Evolutionary conservation across 192 early-diverging fungal species (phyloP).

Genomic region (Linnemannia zychae): DNA sequence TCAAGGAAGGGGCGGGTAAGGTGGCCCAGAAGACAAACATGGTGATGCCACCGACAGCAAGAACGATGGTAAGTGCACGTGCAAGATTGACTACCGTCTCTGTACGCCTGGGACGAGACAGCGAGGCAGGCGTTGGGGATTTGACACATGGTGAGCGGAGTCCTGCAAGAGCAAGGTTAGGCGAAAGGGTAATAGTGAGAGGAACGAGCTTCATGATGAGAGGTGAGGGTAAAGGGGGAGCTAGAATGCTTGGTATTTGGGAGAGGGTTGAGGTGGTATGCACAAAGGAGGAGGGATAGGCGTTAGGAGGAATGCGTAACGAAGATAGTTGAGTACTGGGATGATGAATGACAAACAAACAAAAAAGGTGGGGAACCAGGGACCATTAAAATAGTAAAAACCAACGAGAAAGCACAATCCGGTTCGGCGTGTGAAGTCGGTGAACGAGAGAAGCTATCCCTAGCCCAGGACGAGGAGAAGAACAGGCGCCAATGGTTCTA

Average conservation of each 20-base stretch:
- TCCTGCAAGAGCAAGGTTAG: not conserved
- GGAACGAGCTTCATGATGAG: constrained; percentile 37
- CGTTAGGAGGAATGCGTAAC: not conserved
- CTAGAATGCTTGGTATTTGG: not conserved
- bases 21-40: constrained; percentile 19
- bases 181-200: constrained; percentile 23
- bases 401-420: not conserved
- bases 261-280: not conserved
- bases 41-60: constrained; percentile 30
- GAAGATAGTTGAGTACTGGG: not conserved
- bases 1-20: not conserved
- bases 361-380: not conserved
- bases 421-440: not conserved
- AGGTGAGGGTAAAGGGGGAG: not conserved
- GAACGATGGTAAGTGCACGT: constrained; percentile 31
- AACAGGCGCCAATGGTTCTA: not conserved
- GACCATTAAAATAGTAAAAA: not conserved
- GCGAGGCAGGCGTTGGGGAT: constrained; percentile 48
- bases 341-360: not conserved
- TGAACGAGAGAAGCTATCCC: not conserved
- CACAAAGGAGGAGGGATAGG: not conserved
- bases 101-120: constrained; percentile 36
- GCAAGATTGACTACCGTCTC: constrained; percentile 34
- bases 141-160: constrained; percentile 45
- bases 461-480: not conserved